A percentile compares a stretch with the other conserved stretches of the same genome.
Evolutionary conservation across 1,284 basidiomycete species (phyloP).

Genomic region (Pseudozyma sp.): DNA sequence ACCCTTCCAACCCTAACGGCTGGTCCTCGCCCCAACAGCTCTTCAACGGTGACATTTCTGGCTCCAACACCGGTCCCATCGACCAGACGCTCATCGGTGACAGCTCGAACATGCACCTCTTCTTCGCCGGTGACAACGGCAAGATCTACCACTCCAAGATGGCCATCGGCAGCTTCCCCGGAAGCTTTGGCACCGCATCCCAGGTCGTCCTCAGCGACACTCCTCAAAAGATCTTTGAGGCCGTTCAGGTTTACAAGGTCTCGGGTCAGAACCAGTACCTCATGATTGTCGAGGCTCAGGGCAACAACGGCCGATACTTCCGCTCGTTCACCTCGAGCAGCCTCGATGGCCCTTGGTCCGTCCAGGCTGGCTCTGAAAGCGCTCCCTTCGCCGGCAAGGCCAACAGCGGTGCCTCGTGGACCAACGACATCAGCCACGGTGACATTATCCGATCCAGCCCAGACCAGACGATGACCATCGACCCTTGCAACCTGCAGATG

Average conservation of each 20-base stretch:
- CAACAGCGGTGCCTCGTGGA: slow-evolving; percentile 30
- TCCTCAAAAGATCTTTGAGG: slow-evolving; percentile 20
- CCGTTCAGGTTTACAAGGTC: slow-evolving; percentile 36
- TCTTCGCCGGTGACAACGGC: slow-evolving; percentile 34
- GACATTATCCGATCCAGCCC: slow-evolving; percentile 35
- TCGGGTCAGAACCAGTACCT: slow-evolving; percentile 34
- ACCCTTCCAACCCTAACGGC: slow-evolving; percentile 28
- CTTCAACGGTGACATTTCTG: slow-evolving; percentile 15
- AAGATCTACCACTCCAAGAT: slow-evolving; percentile 39
- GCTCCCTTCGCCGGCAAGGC: slow-evolving; percentile 43
- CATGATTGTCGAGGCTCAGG: slow-evolving; percentile 38
- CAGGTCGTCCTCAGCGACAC: slow-evolving; percentile 35
- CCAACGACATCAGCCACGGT: slow-evolving; percentile 40
- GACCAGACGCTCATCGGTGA: slow-evolving; percentile 40
- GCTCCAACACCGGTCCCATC: slow-evolving; percentile 19
- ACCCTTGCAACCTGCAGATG: slow-evolving; percentile 27
- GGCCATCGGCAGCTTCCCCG: slow-evolving; percentile 26
- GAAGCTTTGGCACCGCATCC: slow-evolving; percentile 13
- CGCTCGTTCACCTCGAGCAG: slow-evolving; percentile 28
- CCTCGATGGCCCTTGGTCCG: slow-evolving; percentile 27
- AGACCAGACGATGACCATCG: slow-evolving; percentile 38
- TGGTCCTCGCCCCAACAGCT: slow-evolving; percentile 24
- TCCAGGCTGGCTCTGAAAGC: slow-evolving; percentile 27
- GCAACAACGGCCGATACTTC: slow-evolving; percentile 30
- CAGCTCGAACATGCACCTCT: slow-evolving; percentile 25